A percentile compares a stretch with the other conserved stretches of the same genome.
These are phyloP conservation scores for Ustilago esculenta DNA, from an alignment of 1,284 basidiomycete genomes.

Conservation along the genomic window DNA sequence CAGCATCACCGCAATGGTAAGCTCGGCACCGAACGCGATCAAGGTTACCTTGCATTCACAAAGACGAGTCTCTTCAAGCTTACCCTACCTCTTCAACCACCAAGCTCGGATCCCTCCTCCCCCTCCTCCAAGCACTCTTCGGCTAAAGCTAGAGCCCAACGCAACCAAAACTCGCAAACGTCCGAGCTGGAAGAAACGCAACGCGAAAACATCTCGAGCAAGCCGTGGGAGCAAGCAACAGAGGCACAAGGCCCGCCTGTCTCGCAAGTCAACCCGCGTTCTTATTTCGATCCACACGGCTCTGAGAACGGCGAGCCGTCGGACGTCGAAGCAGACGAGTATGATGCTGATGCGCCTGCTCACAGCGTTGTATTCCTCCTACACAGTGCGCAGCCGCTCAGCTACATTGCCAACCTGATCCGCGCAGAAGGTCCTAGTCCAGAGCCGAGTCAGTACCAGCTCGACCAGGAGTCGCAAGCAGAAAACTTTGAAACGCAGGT, in stretches of 20 bases:
- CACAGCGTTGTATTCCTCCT: conserved; percentile 58
- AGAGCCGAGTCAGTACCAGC: conserved; percentile 34
- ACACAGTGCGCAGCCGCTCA: conserved; percentile 56
- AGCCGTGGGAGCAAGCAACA: conserved; percentile 43
- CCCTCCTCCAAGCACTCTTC: conserved; percentile 37
- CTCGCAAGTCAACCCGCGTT: conserved; percentile 39
- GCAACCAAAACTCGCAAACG: neutral
- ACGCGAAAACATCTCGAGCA: conserved; percentile 18
- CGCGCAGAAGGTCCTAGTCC: conserved; percentile 55
- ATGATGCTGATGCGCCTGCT: conserved; percentile 55
- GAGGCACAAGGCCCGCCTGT: conserved; percentile 39
- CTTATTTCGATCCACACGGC: conserved; percentile 36
- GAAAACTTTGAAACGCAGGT: neutral
- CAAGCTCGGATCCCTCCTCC: conserved; percentile 29
- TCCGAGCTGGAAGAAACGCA: conserved; percentile 13
- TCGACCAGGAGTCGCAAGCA: conserved; percentile 6
- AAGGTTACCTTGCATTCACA: conserved; percentile 59
- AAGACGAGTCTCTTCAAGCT: conserved; percentile 61
- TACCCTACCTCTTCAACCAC: conserved; percentile 43
- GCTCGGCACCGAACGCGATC: conserved; percentile 25
- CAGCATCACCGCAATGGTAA: conserved; percentile 17
- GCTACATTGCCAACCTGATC: conserved; percentile 56
- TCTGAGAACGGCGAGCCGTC: conserved; percentile 49
- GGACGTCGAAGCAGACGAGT: conserved; percentile 48
- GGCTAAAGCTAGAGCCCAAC: conserved; percentile 20